Evolutionary conservation across 1,284 basidiomycete species (phyloP).

Genomic region (Gymnopus androsaceus): DNA sequence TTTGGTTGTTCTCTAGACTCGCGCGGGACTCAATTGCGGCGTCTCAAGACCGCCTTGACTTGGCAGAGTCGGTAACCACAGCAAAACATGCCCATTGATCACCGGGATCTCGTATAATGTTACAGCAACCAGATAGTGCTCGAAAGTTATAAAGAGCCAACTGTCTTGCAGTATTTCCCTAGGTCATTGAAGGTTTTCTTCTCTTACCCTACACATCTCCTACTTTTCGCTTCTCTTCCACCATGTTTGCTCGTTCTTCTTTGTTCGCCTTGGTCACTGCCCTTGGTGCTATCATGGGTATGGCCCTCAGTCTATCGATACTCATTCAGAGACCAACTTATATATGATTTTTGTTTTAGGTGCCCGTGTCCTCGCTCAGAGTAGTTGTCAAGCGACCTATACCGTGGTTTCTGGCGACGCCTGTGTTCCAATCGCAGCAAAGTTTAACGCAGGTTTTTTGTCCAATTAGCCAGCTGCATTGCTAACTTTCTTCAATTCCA

Average conservation of each 20-base stretch:
- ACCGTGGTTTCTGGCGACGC: background rate
- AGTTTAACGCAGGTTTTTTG: no score
- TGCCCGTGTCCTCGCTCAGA: constrained; percentile 4
- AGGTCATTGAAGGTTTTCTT: background rate
- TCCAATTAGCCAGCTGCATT: no score
- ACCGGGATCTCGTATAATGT: no score
- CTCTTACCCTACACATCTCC: background rate
- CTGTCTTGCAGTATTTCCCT: background rate
- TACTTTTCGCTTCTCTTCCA: background rate
- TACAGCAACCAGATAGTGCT: no score
- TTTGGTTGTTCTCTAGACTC: no score
- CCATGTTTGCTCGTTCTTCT: constrained; percentile 2
- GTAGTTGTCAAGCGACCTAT: background rate
- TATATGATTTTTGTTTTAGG: background rate
- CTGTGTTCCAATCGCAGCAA: background rate
- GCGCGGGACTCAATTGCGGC: no score
- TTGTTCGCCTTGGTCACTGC: constrained; percentile 1
- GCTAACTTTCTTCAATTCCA: no score
- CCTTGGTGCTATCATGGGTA: constrained; percentile 2
- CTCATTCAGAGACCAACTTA: background rate
- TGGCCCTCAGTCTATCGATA: background rate
- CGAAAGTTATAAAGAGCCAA: background rate
- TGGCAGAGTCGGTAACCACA: no score
- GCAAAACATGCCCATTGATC: no score
- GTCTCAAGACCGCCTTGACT: no score